Evolutionary conservation across 345 rosid species (phyloP), one percentile per base, ranked within the genome.

Genomic region (Lepidium africanum): DNA sequence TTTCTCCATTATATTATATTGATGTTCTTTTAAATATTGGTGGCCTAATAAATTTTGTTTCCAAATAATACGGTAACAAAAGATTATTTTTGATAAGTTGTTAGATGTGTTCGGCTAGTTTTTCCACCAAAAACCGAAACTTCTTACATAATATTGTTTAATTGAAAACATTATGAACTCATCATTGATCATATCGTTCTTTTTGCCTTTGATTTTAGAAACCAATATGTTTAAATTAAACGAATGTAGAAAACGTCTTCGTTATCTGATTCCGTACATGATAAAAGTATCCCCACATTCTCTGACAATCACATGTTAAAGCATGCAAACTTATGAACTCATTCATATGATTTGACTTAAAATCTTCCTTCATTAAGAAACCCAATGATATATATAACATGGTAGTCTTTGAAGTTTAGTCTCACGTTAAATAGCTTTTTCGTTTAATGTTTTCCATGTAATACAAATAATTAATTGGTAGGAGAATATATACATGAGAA

Each of bases 221-320:
- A 33, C 70, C 52, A 21, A 6, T 66, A 50, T 65, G 32, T 47
- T 19, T 25, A 51, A 27, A 73, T 19, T 25, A 51, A 27, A 73
- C 23, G 48, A 56, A 33, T 41, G 72, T 58, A 63, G 51, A 69
- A 43, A 63, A 55, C 17, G 25, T 13, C 19, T 36, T 39, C 33
- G 4, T 30, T 0, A 67, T 53, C 27, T 50, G 57, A 56, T 48
- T 79, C 82, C 87, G 87, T 81, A 78, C 86, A 68, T 55, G 58
- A 39, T 68, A 66, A 21, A 71, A 47, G 80, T 75, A 76, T 80
- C 80, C 84, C 84, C 87, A 75, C 81, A 81, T 82, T 85, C 86
- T 76, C 87, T 77, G 90, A 81, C 85, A 80, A 78, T 51, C 70
- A 63, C 74, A 75, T 75, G 70, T 69, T 75, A 65, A 63, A 69